Evolutionary conservation across 2,329 filamentous ascomycete species (phyloP).

Genomic region (Akanthomyces uredinophilus): DNA sequence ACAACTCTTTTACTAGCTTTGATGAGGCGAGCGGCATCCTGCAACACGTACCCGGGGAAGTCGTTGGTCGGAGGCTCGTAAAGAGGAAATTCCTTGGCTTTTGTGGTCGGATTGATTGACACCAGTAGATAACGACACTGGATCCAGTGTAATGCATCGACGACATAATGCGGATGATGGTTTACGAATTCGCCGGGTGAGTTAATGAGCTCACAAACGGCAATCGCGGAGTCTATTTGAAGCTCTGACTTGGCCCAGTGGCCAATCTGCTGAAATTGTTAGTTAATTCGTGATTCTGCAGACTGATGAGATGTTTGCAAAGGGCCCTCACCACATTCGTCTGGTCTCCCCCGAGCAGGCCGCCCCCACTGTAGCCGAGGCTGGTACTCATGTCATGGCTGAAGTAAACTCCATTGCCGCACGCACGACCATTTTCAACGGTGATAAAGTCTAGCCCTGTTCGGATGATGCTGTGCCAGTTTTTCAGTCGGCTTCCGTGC

Average conservation of each 20-base stretch:
- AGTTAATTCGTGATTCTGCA: not conserved
- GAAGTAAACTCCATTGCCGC: constrained; percentile 79
- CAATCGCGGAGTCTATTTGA: constrained; percentile 54
- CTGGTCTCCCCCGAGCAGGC: not conserved
- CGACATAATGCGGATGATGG: constrained; percentile 59
- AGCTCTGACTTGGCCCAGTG: constrained; percentile 65
- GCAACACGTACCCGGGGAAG: constrained; percentile 21
- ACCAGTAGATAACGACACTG: constrained; percentile 81
- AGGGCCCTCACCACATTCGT: not conserved
- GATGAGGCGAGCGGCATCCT: constrained; percentile 22
- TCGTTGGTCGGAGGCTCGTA: constrained; percentile 9
- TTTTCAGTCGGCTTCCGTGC: constrained; percentile 71
- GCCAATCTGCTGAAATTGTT: not conserved
- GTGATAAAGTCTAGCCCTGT: constrained; percentile 71
- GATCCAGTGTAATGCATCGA: constrained; percentile 76
- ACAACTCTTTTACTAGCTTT: not conserved
- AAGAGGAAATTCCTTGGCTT: constrained; percentile 15
- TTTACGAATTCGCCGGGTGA: constrained; percentile 56
- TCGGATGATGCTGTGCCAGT: constrained; percentile 89
- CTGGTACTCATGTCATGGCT: constrained; percentile 56
- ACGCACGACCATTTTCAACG: constrained; percentile 60
- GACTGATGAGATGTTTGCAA: not conserved
- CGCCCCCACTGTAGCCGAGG: constrained; percentile 36
- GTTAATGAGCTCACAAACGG: constrained; percentile 84
- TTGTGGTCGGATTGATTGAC: constrained; percentile 16